Evolutionary conservation across 495 filamentous ascomycete genomes (phyloP), one percentile per base, ranked within the genome.

Genomic region (Stereocaulon alpinum): DNA sequence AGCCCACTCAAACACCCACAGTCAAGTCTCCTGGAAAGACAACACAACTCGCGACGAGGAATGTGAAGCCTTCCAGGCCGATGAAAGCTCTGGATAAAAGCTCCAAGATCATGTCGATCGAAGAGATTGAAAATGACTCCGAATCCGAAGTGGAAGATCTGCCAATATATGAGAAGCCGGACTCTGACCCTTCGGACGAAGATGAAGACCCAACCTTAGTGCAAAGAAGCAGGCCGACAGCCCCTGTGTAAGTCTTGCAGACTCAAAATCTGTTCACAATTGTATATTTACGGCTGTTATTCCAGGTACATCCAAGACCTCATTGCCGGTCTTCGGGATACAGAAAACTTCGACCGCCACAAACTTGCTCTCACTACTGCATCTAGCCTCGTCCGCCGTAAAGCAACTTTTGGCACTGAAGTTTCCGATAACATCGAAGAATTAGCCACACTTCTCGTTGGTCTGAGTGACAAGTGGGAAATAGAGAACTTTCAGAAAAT

Each of bases 141-240:
- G 71, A 78, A 5, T 75, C 72, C 2, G 84, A 89, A 58, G 82
- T 89, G 55, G 85, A 89, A 11, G 88, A 88, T 59, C 73, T 97
- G 0, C 75, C 82, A 12, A 84, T 88, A 4, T 97, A 96, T 67
- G 83, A 80, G 32, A 96, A 96, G 67, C 91, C 91, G 0, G 93
- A 95, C 68, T 91, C 87, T n/a, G 94, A 99, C 65, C 77, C 80
- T 3, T 87, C 90, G 59, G 94, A 97, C 70, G 87, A 86, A 0
- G 90, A 95, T 56, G 92, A 96, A 29, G 94, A 99, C 67, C 84
- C 94, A 15, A 95, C 89, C 0, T 72, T 94, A 40, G 76, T 97
- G 43, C 82, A 85, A 54, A 81, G 91, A 41, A 81, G 88, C 68
- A 95, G 91, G 63, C 86, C 87, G 42, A 86, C 81, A 45, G 82